Evolutionary conservation across 306 rosid genomes (phyloP).

Genomic region (Cucumis hystrix): DNA sequence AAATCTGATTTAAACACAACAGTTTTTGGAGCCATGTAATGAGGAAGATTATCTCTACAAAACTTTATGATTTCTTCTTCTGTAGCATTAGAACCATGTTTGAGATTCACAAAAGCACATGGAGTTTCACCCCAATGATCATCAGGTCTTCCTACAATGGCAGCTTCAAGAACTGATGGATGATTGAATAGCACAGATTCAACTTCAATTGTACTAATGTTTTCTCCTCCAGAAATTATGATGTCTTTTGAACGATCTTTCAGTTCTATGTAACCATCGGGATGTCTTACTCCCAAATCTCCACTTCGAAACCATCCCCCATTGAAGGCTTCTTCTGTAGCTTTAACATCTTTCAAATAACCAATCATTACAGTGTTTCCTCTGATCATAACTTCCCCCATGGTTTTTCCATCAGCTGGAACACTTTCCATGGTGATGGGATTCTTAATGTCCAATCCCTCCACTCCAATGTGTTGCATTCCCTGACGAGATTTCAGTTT

Average conservation of each 20-base stretch:
- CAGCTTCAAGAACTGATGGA: not conserved
- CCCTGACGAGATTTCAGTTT: not conserved
- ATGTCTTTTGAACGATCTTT: conserved; percentile 11
- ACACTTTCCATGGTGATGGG: not conserved
- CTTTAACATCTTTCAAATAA: conserved; percentile 8
- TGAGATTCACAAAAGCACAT: conserved; percentile 17
- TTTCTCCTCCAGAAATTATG: conserved; percentile 13
- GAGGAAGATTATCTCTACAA: conserved; percentile 5
- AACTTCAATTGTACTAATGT: conserved; percentile 2
- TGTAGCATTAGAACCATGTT: not conserved
- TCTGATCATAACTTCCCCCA: conserved; percentile 4
- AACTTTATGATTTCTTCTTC: conserved; percentile 10
- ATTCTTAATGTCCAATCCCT: not conserved
- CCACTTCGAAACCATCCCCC: conserved; percentile 11
- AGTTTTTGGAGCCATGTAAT: conserved; percentile 9
- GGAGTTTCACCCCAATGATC: conserved; percentile 8
- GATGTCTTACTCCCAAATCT: conserved; percentile 9
- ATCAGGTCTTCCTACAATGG: conserved; percentile 7
- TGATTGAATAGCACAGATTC: conserved; percentile 6
- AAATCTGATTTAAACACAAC: conserved; percentile 12
- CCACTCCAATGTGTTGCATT: not conserved
- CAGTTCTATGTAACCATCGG: conserved; percentile 11
- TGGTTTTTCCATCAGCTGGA: not conserved
- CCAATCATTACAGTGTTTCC: conserved; percentile 4
- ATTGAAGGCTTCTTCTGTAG: not conserved